Conservation (phyloP, 2,329 filamentous ascomycete genomes). For the Calonectria leucothoes region DNA sequence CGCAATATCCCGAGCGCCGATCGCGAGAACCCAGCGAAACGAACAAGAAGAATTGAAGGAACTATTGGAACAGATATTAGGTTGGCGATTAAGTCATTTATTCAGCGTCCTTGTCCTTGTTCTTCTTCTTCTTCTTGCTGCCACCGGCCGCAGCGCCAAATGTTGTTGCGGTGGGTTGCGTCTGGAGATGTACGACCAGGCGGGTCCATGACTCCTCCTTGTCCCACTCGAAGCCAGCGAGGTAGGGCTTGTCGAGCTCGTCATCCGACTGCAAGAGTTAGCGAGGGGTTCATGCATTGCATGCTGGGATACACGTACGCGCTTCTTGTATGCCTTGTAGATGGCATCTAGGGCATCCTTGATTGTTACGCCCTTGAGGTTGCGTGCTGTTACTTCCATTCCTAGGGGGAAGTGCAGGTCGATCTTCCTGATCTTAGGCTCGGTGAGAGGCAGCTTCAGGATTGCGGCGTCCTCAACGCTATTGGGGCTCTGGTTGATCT, state of each 20-base stretch:
- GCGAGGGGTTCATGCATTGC: conserved; percentile 11
- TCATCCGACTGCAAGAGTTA: conserved; percentile 77
- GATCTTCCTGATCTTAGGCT: conserved; percentile 91
- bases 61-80: conserved; percentile 55
- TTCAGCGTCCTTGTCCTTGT: conserved; percentile 74
- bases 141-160: conserved; percentile 56
- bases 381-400: conserved; percentile 87
- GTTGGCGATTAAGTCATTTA: conserved; percentile 47
- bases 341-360: conserved; percentile 97
- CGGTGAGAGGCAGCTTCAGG: conserved; percentile 84
- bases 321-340: conserved; percentile 96
- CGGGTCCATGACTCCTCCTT: conserved; percentile 91
- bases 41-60: conserved; percentile 52
- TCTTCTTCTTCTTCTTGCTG: conserved; percentile 82
- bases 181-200: conserved; percentile 87
- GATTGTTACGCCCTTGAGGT: conserved; percentile 94
- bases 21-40: conserved; percentile 54
- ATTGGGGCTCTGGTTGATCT: conserved; percentile 87
- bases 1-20: conserved; percentile 57
- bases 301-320: conserved; percentile 67
- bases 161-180: conserved; percentile 68
- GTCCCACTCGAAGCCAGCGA: conserved; percentile 97
- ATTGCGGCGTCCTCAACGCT: conserved; percentile 85
- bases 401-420: conserved; percentile 92
- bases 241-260: conserved; percentile 87